These are phyloP conservation scores for Cyphellophora europaea DNA, from an alignment of 2,329 filamentous ascomycete genomes.

Conservation along the genomic window DNA sequence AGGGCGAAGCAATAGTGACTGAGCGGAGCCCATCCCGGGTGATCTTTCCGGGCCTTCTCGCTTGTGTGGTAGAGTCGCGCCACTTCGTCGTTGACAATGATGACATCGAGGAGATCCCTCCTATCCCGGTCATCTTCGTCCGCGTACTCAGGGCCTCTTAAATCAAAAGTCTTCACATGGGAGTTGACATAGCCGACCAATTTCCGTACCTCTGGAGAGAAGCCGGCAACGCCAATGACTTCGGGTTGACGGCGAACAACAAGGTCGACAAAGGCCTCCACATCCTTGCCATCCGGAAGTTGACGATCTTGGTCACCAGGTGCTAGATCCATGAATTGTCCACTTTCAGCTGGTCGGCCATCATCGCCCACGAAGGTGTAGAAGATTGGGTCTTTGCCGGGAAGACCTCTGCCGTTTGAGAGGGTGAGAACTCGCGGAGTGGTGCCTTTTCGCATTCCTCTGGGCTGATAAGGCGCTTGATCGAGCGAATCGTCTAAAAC, in stretches of 20 bases:
- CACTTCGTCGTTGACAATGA: constrained; percentile 93
- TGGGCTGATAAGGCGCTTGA: constrained; percentile 91
- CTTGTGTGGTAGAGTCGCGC: constrained; percentile 94
- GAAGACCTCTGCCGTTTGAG: constrained; percentile 74
- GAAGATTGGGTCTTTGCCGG: constrained; percentile 65
- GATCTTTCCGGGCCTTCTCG: constrained; percentile 65
- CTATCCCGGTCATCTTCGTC: constrained; percentile 71
- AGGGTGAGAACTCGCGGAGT: constrained; percentile 77
- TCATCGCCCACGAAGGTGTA: constrained; percentile 95
- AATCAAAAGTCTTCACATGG: constrained; percentile 65
- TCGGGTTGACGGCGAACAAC: constrained; percentile 75
- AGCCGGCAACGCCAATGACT: constrained; percentile 82
- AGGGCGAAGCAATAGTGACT: constrained; percentile 84
- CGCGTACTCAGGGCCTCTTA: constrained; percentile 73
- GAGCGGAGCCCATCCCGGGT: constrained; percentile 68
- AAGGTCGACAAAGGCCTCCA: constrained; percentile 66
- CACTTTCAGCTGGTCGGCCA: constrained; percentile 77
- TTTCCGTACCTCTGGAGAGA: constrained; percentile 75
- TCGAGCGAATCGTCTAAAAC: constrained; percentile 85
- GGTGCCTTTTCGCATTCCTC: constrained; percentile 82
- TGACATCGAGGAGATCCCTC: constrained; percentile 72
- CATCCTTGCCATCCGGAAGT: constrained; percentile 54
- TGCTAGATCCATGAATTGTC: constrained; percentile 72
- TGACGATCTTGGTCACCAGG: constrained; percentile 56
- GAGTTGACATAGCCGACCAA: constrained; percentile 73